Conservation (phyloP, 2,329 filamentous ascomycete species). For the Ramichloridium luteum region DNA sequence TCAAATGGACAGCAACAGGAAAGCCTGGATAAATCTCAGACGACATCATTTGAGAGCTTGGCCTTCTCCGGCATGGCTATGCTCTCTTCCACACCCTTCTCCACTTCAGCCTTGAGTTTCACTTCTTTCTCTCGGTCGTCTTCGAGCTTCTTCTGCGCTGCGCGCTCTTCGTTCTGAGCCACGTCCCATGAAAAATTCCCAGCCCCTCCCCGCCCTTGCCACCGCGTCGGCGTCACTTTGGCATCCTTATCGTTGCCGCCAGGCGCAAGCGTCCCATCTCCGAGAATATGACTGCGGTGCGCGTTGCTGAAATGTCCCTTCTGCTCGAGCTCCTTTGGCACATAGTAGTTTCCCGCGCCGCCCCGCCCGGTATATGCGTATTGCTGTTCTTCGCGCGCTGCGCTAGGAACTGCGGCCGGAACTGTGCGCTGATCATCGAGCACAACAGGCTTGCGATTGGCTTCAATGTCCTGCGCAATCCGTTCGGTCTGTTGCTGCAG, state of each 20-base stretch:
- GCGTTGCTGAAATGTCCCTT: conserved; percentile 27
- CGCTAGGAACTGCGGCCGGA: background rate
- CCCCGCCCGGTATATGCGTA: conserved; percentile 35
- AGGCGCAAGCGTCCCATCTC: conserved; percentile 10
- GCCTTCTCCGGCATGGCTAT: conserved; percentile 30
- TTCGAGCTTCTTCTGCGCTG: conserved; percentile 17
- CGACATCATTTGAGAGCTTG: too few species aligned
- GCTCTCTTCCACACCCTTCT: conserved; percentile 29
- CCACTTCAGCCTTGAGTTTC: conserved; percentile 24
- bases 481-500: conserved; percentile 18
- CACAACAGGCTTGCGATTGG: conserved; percentile 14
- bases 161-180: conserved; percentile 23
- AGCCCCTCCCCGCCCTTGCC: conserved; percentile 32
- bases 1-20: conserved; percentile 6
- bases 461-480: conserved; percentile 29
- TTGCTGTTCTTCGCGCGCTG: conserved; percentile 19
- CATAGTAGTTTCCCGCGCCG: conserved; percentile 37
- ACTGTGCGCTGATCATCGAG: conserved; percentile 8
- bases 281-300: conserved; percentile 13
- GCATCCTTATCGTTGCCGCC: conserved; percentile 9
- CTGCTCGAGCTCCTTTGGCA: conserved; percentile 28
- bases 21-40: too few species aligned
- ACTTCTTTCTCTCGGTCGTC: conserved; percentile 17
- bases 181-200: conserved; percentile 33
- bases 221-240: background rate